Base-by-base conservation (phyloP, 2,329 filamentous ascomycete genomes). In the Paradendryphiella salina region DNA sequence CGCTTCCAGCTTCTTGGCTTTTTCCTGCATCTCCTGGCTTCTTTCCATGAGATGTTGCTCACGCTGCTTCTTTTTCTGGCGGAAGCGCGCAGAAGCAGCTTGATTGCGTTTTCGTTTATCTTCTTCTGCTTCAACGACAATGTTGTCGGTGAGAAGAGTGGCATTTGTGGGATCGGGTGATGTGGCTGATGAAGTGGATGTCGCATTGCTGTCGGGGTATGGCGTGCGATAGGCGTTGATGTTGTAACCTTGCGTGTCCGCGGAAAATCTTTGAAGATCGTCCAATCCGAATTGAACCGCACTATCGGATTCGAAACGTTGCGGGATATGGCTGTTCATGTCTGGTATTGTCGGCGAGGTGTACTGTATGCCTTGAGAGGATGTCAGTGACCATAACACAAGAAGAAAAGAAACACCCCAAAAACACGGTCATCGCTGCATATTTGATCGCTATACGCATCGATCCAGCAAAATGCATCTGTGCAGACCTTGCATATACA, bases 11-110 rank as follows among this genome's bases (percentile, higher is more conserved):
- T 79, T 78, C 14, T 83, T 79, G 43, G 92, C 88, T 76, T 91
- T 91, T 37, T 94, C 88, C 21, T 84, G 84, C 76, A 93, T 89
- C 61, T 95, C 90, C 74, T 91, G 64, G 17, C 52, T 70, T 44
- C 63, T 58, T 37, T 72, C 69, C 42, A 71, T 45, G 48, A 95
- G 84, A 7, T 89, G 87, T 73, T 92, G 88, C 78, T 96, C 90
- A 42, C 90, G 87, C 76, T 94, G 89, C 84, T 96, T 96, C 86
- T 96, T 96, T 85, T 96, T 96, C 71, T 94, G 85, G 52, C 90
- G 87, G 81, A 96, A 96, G 41, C 90, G 87, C 14, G 90, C 90
- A 60, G 87, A 91, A 47, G 90, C 90, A 26, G 90, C 90, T 2
- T 91, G 95, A 76, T 96, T 96, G 58, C 90, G 85, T 52, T 90